Conservation (phyloP, 176 grass and related monocot genomes). For the Tillandsia fasciculata region DNA sequence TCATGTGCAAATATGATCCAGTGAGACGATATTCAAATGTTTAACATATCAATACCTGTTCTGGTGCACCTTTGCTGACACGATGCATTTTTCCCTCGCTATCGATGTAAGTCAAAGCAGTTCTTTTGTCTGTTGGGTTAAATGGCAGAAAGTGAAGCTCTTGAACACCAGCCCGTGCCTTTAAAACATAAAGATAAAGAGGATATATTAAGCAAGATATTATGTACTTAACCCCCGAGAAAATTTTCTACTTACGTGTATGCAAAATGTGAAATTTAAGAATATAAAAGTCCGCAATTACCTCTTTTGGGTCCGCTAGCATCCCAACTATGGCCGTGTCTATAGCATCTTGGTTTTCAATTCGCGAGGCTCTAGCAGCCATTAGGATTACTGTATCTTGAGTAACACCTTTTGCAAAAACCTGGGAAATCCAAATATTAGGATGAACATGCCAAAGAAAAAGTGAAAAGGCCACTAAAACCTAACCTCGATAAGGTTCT, state of each 20-base stretch:
- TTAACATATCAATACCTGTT: constrained; percentile 38
- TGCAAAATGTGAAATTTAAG: too few relatives aligned
- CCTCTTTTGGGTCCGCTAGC: constrained; percentile 78
- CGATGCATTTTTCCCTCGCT: constrained; percentile 47
- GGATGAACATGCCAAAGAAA: not conserved
- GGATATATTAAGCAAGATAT: not conserved
- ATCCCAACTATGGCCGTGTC: constrained; percentile 71
- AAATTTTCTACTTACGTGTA: not conserved
- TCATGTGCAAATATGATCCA: not conserved
- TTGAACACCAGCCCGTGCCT: constrained; percentile 68
- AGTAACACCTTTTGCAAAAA: constrained; percentile 45
- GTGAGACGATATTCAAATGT: not conserved
- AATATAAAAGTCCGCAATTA: constrained; percentile 6
- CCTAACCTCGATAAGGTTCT: constrained; percentile 52
- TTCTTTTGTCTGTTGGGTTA: constrained; percentile 79
- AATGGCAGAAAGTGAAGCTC: constrained; percentile 76
- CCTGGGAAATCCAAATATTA: constrained; percentile 23
- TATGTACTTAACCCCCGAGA: not conserved
- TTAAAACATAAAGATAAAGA: not conserved
- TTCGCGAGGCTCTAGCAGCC: constrained; percentile 71
- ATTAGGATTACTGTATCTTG: constrained; percentile 54
- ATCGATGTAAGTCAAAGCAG: constrained; percentile 59
- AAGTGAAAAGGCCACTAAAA: not conserved
- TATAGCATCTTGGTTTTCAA: constrained; percentile 75
- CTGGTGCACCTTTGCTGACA: constrained; percentile 73